phyloP scores from a whole-genome alignment of 2,329 filamentous ascomycete species.

The Fusarium coicis region DNA sequence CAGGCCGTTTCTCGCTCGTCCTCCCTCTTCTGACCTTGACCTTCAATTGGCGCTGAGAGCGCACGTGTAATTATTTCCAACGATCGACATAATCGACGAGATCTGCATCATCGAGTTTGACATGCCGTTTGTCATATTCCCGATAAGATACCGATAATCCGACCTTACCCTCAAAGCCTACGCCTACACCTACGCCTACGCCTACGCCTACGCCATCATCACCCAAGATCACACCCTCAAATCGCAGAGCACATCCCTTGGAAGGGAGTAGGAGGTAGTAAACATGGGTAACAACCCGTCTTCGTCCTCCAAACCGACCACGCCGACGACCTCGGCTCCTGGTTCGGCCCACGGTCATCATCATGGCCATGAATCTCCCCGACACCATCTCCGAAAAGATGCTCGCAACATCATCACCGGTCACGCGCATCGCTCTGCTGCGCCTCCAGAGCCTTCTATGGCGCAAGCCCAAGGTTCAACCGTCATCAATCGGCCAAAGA shows the following conservation, averaged over 20 bases:
- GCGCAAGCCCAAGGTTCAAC: constrained; percentile 69
- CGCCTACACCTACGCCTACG: not conserved
- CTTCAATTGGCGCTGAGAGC: constrained; percentile 35
- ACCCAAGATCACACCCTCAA: constrained; percentile 1
- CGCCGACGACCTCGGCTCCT: constrained; percentile 46
- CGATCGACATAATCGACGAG: not conserved
- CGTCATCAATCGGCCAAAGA: constrained; percentile 58
- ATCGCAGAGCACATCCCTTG: not conserved
- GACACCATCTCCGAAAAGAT: constrained; percentile 50
- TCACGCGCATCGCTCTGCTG: constrained; percentile 66
- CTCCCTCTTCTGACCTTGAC: constrained; percentile 1
- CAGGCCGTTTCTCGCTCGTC: constrained; percentile 24
- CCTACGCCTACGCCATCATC: not conserved
- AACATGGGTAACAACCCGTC: constrained; percentile 54
- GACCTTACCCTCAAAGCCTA: not conserved
- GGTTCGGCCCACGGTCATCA: constrained; percentile 39
- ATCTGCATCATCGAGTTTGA: constrained; percentile 20
- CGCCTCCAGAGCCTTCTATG: constrained; percentile 70
- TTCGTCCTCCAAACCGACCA: constrained; percentile 51
- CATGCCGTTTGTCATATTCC: constrained; percentile 24
- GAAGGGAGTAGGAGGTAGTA: constrained; percentile 19
- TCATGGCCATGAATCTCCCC: constrained; percentile 43
- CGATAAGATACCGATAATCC: constrained; percentile 31
- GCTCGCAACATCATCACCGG: constrained; percentile 63
- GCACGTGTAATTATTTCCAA: constrained; percentile 2